Evolutionary conservation across 345 rosid genomes (phyloP).

Genomic region (Aegle marmelos): DNA sequence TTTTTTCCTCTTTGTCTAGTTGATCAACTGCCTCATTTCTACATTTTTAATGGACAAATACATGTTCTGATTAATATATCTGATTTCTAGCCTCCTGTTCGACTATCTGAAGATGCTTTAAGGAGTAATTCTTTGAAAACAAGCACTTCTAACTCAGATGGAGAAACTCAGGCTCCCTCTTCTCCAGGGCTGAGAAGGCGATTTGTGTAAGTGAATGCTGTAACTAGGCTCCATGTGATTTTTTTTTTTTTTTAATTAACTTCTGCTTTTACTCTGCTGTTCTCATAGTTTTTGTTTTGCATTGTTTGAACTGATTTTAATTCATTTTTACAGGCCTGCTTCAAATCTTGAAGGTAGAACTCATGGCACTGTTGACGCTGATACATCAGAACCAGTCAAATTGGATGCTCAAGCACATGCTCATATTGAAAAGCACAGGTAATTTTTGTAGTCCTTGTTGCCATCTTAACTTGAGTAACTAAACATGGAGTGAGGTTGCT

Average conservation of each 20-base stretch:
- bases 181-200: slow-evolving; percentile 81
- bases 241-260: not conserved
- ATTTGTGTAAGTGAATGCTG: slow-evolving; percentile 50
- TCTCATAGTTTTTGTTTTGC: not conserved
- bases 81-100: slow-evolving; percentile 41
- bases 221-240: not conserved
- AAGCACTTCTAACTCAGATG: slow-evolving; percentile 38
- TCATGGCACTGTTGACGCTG: slow-evolving; percentile 33
- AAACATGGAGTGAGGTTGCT: not conserved
- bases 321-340: slow-evolving; percentile 40
- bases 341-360: slow-evolving; percentile 44
- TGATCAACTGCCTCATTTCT: not conserved
- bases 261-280: not conserved
- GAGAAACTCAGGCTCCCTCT: slow-evolving; percentile 40
- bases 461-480: not conserved
- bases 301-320: not conserved
- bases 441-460: not conserved
- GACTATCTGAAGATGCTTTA: slow-evolving; percentile 33
- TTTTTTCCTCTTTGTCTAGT: not conserved
- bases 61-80: not conserved
- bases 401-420: slow-evolving; percentile 65
- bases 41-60: not conserved
- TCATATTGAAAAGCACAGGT: slow-evolving; percentile 86
- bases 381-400: slow-evolving; percentile 51
- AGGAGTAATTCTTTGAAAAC: slow-evolving; percentile 32